Base-by-base conservation (phyloP, 2,329 filamentous ascomycete species). In the Fusarium setosum region DNA sequence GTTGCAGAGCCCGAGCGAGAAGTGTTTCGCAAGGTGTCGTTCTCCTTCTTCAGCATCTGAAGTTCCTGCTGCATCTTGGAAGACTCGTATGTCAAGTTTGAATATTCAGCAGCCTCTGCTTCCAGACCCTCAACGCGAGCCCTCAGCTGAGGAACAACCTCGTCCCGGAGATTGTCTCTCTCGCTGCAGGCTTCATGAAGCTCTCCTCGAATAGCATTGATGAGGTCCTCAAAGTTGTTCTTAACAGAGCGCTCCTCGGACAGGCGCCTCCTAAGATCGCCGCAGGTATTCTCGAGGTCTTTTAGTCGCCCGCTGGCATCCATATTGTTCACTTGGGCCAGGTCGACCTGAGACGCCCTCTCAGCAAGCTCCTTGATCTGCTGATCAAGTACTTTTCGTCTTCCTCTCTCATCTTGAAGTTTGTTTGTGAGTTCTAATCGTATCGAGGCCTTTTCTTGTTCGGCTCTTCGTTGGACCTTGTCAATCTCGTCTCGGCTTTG, bases 221-320 rank as follows among this genome's bases (percentile, higher is more conserved):
- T 84, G 40, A 99, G 85, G 75, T 97, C 94, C 79, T 98, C 94
- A 71, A 98, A 96, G 76, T 96, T 97, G 73, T 93, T 90, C 77
- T 97, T 97, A 70, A 92, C 89, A 75, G 92, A 88, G 56, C 92
- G 88, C 79, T 99, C 96, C 74, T 98, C 94, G 1, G 87, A 84
- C 41, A 99, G 83, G 68, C 92, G 91, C 70, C 94, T 89, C 65
- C 91, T 89, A 45, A 95, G 86, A 73, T 96, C 93, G 68, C 97
- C 94, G 65, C 97, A 89, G 0, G 89, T 89, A 52, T 80, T 83
- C 76, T 97, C 94, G 23, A 98, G 84, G 69, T 97, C 92, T 74
- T 87, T 90, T 34, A 96, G 83, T 54, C 91, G 88, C 23, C 82
- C 84, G 60, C 79, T 84, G 21, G 84, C 84, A 74, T 90, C 82